Percentiles rank a stretch among this genome's conserved stretches.
These are phyloP conservation scores for Citrus medica DNA, from an alignment of 345 rosid species.

Conservation along the genomic window DNA sequence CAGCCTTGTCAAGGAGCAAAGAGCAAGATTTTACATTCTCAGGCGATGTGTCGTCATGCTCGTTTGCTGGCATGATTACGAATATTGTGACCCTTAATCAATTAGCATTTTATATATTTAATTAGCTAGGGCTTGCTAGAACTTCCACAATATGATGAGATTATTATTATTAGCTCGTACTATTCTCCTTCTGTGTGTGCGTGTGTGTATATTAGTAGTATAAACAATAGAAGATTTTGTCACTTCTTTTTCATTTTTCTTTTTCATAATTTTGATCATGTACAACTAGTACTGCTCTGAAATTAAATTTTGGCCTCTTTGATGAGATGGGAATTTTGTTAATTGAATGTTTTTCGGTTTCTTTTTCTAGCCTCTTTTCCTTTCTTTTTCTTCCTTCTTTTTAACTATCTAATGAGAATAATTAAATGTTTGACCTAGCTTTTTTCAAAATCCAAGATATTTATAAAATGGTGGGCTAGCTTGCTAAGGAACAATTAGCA, in stretches of 20 bases:
- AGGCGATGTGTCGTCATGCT: slow-evolving; percentile 60
- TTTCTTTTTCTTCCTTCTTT: neutral
- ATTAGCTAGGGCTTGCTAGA: neutral
- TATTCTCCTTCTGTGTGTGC: neutral
- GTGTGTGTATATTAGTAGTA: neutral
- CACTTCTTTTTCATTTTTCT: neutral
- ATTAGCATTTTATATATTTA: neutral
- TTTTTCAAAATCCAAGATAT: neutral
- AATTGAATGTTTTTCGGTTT: neutral
- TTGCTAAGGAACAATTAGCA: too few species aligned
- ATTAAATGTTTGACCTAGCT: neutral
- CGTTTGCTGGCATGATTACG: slow-evolving; percentile 58
- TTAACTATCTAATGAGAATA: neutral
- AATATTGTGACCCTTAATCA: slow-evolving; percentile 27
- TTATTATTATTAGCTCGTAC: neutral
- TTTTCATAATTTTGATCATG: neutral
- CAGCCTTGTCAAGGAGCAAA: slow-evolving; percentile 46
- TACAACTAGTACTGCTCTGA: neutral
- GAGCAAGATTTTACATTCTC: slow-evolving; percentile 61
- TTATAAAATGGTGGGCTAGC: neutral
- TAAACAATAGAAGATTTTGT: neutral
- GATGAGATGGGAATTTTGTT: neutral
- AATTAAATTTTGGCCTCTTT: neutral
- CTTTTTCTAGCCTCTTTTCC: neutral
- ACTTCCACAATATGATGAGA: neutral